Conservation (phyloP, 495 filamentous ascomycete species). For the Immersiella caudata region DNA sequence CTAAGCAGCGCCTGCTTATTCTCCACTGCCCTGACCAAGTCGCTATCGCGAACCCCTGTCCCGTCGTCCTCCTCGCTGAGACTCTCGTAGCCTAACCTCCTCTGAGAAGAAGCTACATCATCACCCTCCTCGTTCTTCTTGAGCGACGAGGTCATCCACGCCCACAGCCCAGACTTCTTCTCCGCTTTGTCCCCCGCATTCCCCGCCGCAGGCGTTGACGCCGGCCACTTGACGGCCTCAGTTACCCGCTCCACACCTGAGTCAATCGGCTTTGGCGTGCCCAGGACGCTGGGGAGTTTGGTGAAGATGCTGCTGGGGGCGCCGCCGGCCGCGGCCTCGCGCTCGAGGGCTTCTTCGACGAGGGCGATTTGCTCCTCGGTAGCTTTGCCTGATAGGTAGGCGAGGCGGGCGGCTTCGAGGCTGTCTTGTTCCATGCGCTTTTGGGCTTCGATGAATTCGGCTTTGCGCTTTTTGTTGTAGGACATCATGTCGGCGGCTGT, state of each 20-base stretch:
- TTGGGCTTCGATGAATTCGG: slow-evolving; percentile 68
- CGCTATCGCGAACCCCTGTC: slow-evolving; percentile 41
- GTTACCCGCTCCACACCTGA: slow-evolving; percentile 18
- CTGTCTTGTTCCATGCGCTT: slow-evolving; percentile 56
- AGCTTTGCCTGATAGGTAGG: slow-evolving; percentile 63
- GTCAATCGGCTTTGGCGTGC: slow-evolving; percentile 19
- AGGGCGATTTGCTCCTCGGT: slow-evolving; percentile 58
- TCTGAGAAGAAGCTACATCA: slow-evolving; percentile 33
- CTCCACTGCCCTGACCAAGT: slow-evolving; percentile 43
- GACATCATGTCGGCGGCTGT: slow-evolving; percentile 83
- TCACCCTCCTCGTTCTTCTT: slow-evolving; percentile 62
- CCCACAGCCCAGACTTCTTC: slow-evolving; percentile 26
- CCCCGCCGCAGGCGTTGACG: slow-evolving; percentile 22
- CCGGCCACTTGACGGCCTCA: slow-evolving; percentile 24
- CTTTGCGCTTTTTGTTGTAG: slow-evolving; percentile 73
- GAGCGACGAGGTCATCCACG: slow-evolving; percentile 51
- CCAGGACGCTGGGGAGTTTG: slow-evolving; percentile 41
- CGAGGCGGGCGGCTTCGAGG: slow-evolving; percentile 58
- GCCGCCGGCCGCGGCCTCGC: slow-evolving; percentile 29
- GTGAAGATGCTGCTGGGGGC: slow-evolving; percentile 33
- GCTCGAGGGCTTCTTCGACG: slow-evolving; percentile 48
- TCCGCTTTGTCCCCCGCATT: slow-evolving; percentile 31
- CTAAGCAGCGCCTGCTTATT: slow-evolving; percentile 33
- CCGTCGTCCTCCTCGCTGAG: slow-evolving; percentile 43
- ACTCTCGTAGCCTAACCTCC: slow-evolving; percentile 40